These are phyloP conservation scores for Podospora fimiseda DNA, from an alignment of 495 filamentous ascomycete species.

Conservation along the genomic window DNA sequence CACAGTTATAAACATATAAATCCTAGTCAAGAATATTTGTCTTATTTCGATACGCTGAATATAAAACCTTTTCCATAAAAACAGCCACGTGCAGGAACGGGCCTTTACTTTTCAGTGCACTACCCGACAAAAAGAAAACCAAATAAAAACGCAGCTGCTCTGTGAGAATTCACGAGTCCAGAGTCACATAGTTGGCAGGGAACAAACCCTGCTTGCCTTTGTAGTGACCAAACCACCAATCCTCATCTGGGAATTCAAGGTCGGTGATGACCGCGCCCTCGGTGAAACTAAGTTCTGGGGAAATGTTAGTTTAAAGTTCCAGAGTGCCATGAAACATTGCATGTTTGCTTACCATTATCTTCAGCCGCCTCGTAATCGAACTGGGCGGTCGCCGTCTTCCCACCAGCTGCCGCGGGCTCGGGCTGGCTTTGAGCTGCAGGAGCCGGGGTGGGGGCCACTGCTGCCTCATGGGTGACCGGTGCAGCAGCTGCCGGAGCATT, in stretches of 20 bases:
- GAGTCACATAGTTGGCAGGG: constrained; percentile 74
- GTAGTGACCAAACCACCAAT: constrained; percentile 95
- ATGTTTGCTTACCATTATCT: constrained; percentile 65
- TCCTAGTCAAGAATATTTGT: too few species aligned
- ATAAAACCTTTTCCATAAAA: too few species aligned
- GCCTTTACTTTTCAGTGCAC: too few species aligned
- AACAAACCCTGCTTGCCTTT: constrained; percentile 79
- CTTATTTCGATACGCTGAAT: too few species aligned
- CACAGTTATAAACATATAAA: too few species aligned
- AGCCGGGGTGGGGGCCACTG: constrained; percentile 17
- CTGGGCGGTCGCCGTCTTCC: constrained; percentile 69
- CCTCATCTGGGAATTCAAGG: constrained; percentile 89
- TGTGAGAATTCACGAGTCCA: constrained; percentile 45
- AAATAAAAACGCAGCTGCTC: background rate
- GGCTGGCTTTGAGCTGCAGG: constrained; percentile 18
- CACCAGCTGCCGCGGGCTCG: constrained; percentile 31
- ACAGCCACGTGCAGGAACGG: too few species aligned
- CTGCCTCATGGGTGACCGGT: constrained; percentile 26
- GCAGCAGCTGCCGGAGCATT: constrained; percentile 25
- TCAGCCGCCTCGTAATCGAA: constrained; percentile 98
- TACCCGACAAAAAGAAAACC: too few species aligned
- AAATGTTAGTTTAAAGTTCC: constrained; percentile 23
- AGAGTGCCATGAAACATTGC: too few species aligned
- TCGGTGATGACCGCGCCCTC: constrained; percentile 72
- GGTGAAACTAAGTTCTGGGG: constrained; percentile 73